A percentile compares a stretch with the other conserved stretches of the same genome.
Evolutionary conservation across 1,284 basidiomycete genomes (phyloP).

Genomic region (Ganoderma lucidum): DNA sequence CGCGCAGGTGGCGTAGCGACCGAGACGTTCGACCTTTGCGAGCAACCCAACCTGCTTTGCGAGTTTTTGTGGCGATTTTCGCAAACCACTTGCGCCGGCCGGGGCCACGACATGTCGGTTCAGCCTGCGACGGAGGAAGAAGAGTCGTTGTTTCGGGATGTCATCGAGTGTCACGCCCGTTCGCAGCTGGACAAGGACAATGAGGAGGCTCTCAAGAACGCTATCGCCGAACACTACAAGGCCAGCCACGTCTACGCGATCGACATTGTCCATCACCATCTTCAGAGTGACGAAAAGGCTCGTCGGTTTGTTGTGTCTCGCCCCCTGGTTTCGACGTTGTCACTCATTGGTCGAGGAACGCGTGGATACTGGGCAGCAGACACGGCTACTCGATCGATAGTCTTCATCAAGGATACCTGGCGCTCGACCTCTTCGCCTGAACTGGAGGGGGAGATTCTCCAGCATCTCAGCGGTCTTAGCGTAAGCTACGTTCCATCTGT

Average conservation of each 20-base stretch:
- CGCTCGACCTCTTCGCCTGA: neutral
- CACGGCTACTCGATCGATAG: neutral
- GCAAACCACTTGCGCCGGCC: conserved; percentile 25
- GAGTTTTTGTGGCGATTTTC: conserved; percentile 40
- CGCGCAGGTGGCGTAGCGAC: conserved; percentile 41
- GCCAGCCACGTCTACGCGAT: neutral
- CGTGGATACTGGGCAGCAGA: neutral
- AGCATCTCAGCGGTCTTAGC: neutral
- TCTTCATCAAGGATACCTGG: neutral
- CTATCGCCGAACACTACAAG: neutral
- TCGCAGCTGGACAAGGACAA: neutral
- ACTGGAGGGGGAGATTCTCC: neutral
- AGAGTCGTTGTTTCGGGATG: conserved; percentile 14
- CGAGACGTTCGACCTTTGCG: conserved; percentile 36
- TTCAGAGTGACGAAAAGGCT: neutral
- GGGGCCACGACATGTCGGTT: conserved; percentile 36
- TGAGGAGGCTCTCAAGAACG: neutral
- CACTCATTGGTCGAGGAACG: neutral
- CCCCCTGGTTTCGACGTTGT: neutral
- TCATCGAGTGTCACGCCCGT: conserved; percentile 8
- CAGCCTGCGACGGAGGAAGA: conserved; percentile 21
- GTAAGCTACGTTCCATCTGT: neutral
- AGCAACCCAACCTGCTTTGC: conserved; percentile 28
- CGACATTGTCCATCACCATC: neutral
- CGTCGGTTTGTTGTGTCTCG: neutral